A percentile compares a stretch with the other conserved stretches of the same genome.
Conservation (phyloP, 2,329 filamentous ascomycete genomes). For the Aspergillus neoniger region DNA sequence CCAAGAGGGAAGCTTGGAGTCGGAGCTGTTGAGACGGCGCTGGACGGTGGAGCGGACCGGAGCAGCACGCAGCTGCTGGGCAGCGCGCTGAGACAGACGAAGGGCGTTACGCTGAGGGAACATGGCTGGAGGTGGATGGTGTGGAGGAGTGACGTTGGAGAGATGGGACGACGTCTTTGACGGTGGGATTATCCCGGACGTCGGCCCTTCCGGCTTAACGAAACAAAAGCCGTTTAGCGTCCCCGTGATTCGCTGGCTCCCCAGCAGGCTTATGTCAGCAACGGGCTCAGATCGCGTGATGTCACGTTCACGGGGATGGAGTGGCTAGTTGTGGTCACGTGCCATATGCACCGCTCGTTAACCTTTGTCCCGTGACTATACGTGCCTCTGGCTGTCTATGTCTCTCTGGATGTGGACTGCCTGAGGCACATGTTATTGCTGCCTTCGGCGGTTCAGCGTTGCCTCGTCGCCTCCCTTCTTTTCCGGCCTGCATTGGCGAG, state of each 20-base stretch:
- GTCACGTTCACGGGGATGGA: conserved; percentile 27
- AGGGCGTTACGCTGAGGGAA: conserved; percentile 63
- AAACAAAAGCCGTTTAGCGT: conserved; percentile 28
- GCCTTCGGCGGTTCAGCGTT: no score
- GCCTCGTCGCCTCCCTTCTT: no score
- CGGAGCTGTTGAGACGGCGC: conserved; percentile 70
- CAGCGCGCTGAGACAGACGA: conserved; percentile 64
- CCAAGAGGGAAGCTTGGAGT: conserved; percentile 58
- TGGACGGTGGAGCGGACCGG: conserved; percentile 61
- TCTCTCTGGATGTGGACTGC: no score
- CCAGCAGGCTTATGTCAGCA: conserved; percentile 22
- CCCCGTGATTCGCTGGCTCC: conserved; percentile 32
- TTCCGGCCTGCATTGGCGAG: no score
- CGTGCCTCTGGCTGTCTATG: no score
- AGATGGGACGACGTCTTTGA: conserved; percentile 12
- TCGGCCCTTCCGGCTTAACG: conserved; percentile 27
- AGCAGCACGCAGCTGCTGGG: conserved; percentile 59
- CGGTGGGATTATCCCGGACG: conserved; percentile 28
- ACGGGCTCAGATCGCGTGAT: conserved; percentile 23
- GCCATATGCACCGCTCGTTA: no score
- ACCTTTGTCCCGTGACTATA: no score
- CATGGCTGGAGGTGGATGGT: conserved; percentile 53
- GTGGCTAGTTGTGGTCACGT: background rate
- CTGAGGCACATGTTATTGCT: no score
- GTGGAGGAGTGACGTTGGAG: conserved; percentile 16